A percentile compares a stretch with the other conserved stretches of the same genome.
phyloP scores from a whole-genome alignment of 352 stramenopile genomes.

The Phytopythium sindhum region DNA sequence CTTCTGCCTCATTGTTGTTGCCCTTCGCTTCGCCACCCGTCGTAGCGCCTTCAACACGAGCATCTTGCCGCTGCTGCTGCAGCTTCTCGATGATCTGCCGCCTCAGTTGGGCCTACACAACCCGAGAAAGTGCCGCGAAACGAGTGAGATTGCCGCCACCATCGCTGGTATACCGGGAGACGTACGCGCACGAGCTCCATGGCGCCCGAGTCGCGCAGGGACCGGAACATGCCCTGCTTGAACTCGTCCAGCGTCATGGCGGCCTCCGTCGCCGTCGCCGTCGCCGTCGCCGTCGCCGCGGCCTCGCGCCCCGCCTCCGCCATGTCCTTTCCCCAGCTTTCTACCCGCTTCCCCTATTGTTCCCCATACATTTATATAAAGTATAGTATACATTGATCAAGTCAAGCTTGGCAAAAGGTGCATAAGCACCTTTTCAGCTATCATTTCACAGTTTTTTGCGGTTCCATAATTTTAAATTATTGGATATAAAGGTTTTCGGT shows the following conservation, averaged over 20 bases:
- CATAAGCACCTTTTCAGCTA: too few species aligned
- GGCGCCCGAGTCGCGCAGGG: conserved; percentile 57
- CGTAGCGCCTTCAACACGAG: conserved; percentile 6
- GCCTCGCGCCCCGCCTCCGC: background rate
- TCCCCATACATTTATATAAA: too few species aligned
- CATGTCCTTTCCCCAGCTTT: background rate
- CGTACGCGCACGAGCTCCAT: conserved; percentile 59
- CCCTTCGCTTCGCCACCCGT: conserved; percentile 3
- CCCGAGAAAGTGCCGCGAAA: background rate
- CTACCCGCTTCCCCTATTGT: too few species aligned
- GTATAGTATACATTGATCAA: too few species aligned
- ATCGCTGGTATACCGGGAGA: background rate
- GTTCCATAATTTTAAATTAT: too few species aligned
- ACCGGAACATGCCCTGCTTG: conserved; percentile 70
- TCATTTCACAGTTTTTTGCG: too few species aligned
- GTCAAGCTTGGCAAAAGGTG: too few species aligned
- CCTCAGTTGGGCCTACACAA: conserved; percentile 54
- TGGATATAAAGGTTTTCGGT: too few species aligned
- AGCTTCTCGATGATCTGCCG: conserved; percentile 71
- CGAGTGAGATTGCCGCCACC: background rate
- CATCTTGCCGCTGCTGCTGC: conserved; percentile 29
- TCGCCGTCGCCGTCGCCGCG: conserved; percentile 17
- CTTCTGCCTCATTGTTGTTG: background rate
- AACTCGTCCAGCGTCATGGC: conserved; percentile 63
- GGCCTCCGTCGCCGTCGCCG: conserved; percentile 13